These are phyloP conservation scores for Amanita subjunquillea DNA, from an alignment of 768 basidiomycete genomes.

Conservation along the genomic window DNA sequence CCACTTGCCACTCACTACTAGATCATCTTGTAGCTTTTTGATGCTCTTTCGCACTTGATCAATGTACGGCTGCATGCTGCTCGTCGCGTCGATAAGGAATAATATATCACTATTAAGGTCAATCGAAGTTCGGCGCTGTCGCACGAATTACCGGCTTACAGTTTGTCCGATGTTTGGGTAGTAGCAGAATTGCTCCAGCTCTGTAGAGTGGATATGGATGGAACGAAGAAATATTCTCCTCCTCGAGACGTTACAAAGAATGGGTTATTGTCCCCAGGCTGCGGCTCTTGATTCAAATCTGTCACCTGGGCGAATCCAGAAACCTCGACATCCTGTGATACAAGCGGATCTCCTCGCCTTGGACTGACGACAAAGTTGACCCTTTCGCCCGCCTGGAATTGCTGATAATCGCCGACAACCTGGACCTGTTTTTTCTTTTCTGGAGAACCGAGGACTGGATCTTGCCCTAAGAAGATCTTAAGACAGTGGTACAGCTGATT, in stretches of 20 bases:
- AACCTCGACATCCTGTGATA: too few relatives aligned
- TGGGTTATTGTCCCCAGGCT: too few relatives aligned
- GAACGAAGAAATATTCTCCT: slow-evolving; percentile 17
- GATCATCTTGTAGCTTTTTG: background rate
- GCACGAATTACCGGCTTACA: too few relatives aligned
- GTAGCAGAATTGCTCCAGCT: background rate
- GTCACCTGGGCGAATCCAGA: too few relatives aligned
- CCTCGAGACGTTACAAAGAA: slow-evolving; percentile 11
- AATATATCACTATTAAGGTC: background rate
- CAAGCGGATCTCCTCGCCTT: too few relatives aligned
- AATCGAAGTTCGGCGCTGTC: too few relatives aligned
- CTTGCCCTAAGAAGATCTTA: background rate
- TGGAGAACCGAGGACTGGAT: background rate
- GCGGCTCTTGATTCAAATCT: too few relatives aligned
- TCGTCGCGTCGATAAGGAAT: background rate
- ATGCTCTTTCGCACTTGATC: background rate
- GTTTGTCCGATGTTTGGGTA: too few relatives aligned
- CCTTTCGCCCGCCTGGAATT: too few relatives aligned
- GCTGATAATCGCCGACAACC: too few relatives aligned
- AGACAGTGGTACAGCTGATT: background rate
- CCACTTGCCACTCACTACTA: background rate
- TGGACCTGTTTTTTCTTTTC: background rate
- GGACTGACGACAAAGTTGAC: too few relatives aligned
- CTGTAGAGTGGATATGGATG: slow-evolving; percentile 13
- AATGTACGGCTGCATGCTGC: background rate